Base-by-base conservation (phyloP, 2,329 filamentous ascomycete species). In the Allantophomopsis cytisporea region DNA sequence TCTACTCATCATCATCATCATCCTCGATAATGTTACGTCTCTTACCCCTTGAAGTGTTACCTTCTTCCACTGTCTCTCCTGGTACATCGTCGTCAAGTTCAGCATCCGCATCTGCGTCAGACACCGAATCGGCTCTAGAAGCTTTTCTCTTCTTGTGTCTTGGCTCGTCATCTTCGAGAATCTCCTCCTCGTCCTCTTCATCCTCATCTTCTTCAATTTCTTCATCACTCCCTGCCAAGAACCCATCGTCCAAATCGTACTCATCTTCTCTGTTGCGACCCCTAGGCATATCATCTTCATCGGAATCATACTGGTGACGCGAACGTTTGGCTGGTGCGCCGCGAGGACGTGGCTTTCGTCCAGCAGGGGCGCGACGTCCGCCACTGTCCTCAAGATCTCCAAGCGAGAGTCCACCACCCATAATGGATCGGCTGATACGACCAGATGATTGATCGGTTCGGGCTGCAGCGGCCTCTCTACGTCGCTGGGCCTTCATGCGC, bases 201-300 rank as follows among this genome's bases (percentile, higher is more conserved):
- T 69, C 75, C 3, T 66, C 73, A 23, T 71, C 74, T 42, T 66
- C 61, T 32, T 73, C 74, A 33, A 60, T 56, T 33, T 87, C 83
- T 42, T 85, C 81, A 47, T 86, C 83, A 50, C 80, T 86, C 3
- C 68, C 68, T 3, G 80, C 83, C 41, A 89, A 71, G 54, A 89
- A 89, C 41, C 80, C 83, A 52, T 89, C 83, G 28, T 81, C 81
- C 54, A 80, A 70, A 45, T 88, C 83, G 54, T 89, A 89, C 49
- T 85, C 80, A 47, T 88, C 80, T 43, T 80, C 71, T 39, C 73
- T 71, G 23, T 69, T 69, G 36, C 51, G 41, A 15, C 53, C 35
- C 64, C 75, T 73, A 31, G 71, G 69, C 13, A 75, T 73, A 30
- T 78, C 65, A 43, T 83, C 81, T 48, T 85, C 81, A 50, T 87